Conservation (phyloP, 108 stramenopile species). For the Nannochloropsis gaditana region DNA sequence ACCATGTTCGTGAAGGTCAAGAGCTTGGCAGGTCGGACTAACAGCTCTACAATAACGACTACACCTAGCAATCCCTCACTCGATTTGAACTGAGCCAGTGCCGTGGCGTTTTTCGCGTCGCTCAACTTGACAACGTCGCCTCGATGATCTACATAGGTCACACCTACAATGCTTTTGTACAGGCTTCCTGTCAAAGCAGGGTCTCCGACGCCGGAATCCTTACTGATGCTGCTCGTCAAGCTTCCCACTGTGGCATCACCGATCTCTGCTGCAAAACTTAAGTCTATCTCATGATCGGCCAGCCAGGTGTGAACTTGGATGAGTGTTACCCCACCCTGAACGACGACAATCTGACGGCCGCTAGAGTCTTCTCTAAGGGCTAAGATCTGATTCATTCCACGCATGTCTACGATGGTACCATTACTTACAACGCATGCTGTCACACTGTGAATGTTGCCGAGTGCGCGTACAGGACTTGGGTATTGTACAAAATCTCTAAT, state of each 20-base stretch:
- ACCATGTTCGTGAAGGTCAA: not conserved
- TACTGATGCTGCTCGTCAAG: slow-evolving; percentile 17
- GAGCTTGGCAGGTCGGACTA: not conserved
- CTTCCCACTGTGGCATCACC: not conserved
- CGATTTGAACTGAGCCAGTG: not conserved
- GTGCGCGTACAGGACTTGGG: not conserved
- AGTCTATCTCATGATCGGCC: not conserved
- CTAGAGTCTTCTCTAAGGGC: not conserved
- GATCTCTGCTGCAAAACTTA: not conserved
- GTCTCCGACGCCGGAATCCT: slow-evolving; percentile 6
- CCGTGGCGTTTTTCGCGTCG: not conserved
- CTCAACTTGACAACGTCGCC: not conserved
- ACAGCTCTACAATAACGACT: not conserved
- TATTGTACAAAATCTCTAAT: not conserved
- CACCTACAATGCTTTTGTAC: slow-evolving; percentile 18
- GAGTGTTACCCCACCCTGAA: not conserved
- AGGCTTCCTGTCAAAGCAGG: not conserved
- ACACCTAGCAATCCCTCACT: not conserved
- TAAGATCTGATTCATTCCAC: not conserved
- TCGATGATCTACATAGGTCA: not conserved
- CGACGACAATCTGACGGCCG: not conserved
- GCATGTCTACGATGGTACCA: slow-evolving; percentile 16
- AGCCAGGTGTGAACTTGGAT: not conserved
- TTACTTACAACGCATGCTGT: slow-evolving; percentile 9
- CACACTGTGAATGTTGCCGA: slow-evolving; percentile 10